Percentiles rank a stretch among this genome's conserved stretches.
These are phyloP conservation scores for Scutellaria minor DNA, from an alignment of 257 asterid genomes.

Conservation along the genomic window DNA sequence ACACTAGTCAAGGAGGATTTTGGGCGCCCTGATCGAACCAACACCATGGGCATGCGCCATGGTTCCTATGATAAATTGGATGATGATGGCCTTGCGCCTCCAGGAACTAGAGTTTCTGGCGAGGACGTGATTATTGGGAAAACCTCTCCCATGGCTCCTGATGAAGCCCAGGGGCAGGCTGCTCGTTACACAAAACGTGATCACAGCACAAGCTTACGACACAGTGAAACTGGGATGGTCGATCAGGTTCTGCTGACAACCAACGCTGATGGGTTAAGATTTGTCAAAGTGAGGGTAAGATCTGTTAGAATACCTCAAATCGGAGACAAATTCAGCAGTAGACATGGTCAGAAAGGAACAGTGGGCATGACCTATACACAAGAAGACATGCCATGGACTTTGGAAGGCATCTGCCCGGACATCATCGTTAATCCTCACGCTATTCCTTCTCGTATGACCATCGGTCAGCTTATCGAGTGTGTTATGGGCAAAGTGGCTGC, in stretches of 20 bases:
- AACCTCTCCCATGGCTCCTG: constrained; percentile 86
- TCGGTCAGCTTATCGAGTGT: constrained; percentile 95
- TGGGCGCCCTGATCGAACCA: constrained; percentile 90
- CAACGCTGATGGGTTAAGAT: constrained; percentile 91
- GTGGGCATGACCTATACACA: constrained; percentile 97
- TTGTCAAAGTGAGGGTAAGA: constrained; percentile 94
- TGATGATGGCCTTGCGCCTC: constrained; percentile 98
- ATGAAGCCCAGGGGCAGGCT: constrained; percentile 87
- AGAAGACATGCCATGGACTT: constrained; percentile 99
- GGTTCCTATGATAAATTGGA: constrained; percentile 98
- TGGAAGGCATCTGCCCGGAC: constrained; percentile 89
- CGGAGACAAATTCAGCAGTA: constrained; percentile 94
- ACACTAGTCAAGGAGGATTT: constrained; percentile 97
- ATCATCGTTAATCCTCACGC: constrained; percentile 95
- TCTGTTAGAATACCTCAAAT: constrained; percentile 95
- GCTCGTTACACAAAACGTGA: constrained; percentile 92
- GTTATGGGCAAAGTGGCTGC: constrained; percentile 99
- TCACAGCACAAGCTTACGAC: constrained; percentile 95
- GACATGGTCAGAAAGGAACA: constrained; percentile 98
- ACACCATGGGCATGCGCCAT: constrained; percentile 98
- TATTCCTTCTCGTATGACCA: constrained; percentile 98
- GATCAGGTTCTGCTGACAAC: constrained; percentile 94
- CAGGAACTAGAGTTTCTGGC: constrained; percentile 94
- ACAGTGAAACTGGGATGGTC: constrained; percentile 93
- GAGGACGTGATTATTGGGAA: constrained; percentile 98